Evolutionary conservation across 2,329 filamentous ascomycete species (phyloP), one percentile per base, ranked within the genome.

Genomic region (Aspergillus niger): DNA sequence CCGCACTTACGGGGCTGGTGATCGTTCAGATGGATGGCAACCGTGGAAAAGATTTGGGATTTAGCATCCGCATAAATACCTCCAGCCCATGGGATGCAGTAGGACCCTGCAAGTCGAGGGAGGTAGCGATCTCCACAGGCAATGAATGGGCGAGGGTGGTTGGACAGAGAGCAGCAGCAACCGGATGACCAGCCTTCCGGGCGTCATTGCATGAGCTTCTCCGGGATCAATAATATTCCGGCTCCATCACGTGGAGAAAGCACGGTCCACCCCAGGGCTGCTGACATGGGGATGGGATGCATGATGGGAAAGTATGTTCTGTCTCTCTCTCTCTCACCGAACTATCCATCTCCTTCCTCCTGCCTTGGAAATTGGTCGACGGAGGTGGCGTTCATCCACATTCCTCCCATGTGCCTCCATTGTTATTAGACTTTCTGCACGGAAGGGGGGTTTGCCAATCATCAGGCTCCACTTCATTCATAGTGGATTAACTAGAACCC

Each of bases 131-230:
- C 22, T 55, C 36, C 38, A 17, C 24, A 28, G 26, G 30, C 44
- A 57, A 57, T 51, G 47, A 57, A 57, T 51, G 47, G 55, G 55
- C 11, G 49, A 58, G 20, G 43, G 24, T 30, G 47, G 47, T 50
- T 50, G 47, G 47, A 50, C 24, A 30, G 47, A 15, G 32, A 36
- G 32, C 32, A 36, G 47, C 47, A 50, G 47, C 47, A 38, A 28
- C 11, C 20, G 39, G 22, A 32, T 22, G 20, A 43, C 57, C 49
- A 59, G 41, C 57, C 50, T 59, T 41, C 39, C 53, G 43, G 11
- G 53, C 57, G 57, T 59, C 57, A 59, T 59, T 52, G 56, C 54
- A 56, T 59, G 53, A 55, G 50, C 49, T 55, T 60, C 56, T 53
- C 41, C 49, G 30, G 59, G 59, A 50, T 50, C 43, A 61, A 61